Conservation (phyloP, 2,329 filamentous ascomycete species). For the Aspergillus sp. region DNA sequence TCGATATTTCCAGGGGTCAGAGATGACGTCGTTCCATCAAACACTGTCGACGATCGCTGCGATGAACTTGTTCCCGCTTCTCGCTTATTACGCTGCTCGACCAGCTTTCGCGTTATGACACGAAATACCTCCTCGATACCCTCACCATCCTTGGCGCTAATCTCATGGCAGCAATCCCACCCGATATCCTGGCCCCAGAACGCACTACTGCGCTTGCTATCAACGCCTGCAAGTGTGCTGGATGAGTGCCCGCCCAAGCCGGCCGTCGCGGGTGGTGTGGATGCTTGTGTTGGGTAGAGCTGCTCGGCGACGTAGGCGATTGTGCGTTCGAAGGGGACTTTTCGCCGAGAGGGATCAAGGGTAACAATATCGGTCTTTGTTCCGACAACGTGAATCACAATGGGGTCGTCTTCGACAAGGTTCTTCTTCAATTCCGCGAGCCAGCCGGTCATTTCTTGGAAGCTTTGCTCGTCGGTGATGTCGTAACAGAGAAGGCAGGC, state of each 20-base stretch:
- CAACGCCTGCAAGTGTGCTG: slow-evolving; percentile 35
- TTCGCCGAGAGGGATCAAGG: slow-evolving; percentile 72
- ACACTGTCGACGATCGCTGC: slow-evolving; percentile 48
- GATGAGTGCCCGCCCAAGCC: slow-evolving; percentile 34
- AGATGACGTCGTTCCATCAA: slow-evolving; percentile 44
- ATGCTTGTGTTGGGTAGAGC: slow-evolving; percentile 69
- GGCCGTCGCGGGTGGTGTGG: slow-evolving; percentile 68
- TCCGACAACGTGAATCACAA: slow-evolving; percentile 91
- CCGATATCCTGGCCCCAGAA: slow-evolving; percentile 87
- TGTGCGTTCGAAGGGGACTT: slow-evolving; percentile 91
- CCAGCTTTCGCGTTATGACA: slow-evolving; percentile 80
- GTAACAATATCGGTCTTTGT: slow-evolving; percentile 92
- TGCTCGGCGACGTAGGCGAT: slow-evolving; percentile 96
- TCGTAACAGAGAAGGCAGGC: slow-evolving; percentile 93
- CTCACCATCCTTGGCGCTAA: slow-evolving; percentile 89
- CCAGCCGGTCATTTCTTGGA: slow-evolving; percentile 91
- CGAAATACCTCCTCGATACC: slow-evolving; percentile 96
- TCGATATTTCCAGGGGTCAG: slow-evolving; percentile 51
- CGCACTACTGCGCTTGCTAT: slow-evolving; percentile 50
- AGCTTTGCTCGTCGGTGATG: slow-evolving; percentile 83
- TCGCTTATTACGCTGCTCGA: slow-evolving; percentile 66
- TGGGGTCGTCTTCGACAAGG: slow-evolving; percentile 64
- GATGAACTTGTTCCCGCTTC: slow-evolving; percentile 51
- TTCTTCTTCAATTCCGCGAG: slow-evolving; percentile 80
- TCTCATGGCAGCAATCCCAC: slow-evolving; percentile 97